These are phyloP conservation scores for Nasturtium officinale DNA, from an alignment of 345 rosid genomes.

Conservation along the genomic window DNA sequence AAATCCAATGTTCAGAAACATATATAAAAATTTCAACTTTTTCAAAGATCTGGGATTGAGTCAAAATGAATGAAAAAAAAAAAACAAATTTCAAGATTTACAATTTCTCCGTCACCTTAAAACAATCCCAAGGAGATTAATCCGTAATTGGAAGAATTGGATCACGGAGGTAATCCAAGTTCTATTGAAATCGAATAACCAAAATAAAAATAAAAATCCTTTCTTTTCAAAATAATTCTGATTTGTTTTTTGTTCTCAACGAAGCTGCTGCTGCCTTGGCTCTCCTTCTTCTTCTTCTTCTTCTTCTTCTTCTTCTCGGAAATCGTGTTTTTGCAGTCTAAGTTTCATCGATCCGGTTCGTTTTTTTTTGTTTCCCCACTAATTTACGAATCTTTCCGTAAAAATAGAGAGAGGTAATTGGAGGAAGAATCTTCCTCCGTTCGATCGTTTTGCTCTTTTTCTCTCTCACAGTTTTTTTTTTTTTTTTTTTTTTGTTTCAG, in stretches of 20 bases:
- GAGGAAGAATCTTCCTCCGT: conserved; percentile 43
- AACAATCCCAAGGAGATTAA: not conserved
- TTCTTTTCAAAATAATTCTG: not conserved
- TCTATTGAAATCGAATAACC: conserved; percentile 8
- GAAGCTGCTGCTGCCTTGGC: conserved; percentile 16
- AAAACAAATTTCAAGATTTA: not conserved
- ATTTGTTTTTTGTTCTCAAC: not conserved
- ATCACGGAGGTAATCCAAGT: conserved; percentile 27
- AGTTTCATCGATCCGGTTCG: conserved; percentile 35
- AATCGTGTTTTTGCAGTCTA: conserved; percentile 40
- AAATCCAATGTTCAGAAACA: not conserved
- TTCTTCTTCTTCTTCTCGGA: conserved; percentile 9
- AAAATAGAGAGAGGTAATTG: conserved; percentile 31
- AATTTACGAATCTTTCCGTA: conserved; percentile 36
- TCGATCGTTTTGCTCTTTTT: conserved; percentile 19
- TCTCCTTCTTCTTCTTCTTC: conserved; percentile 1
- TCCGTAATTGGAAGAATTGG: conserved; percentile 16
- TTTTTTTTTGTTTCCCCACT: not conserved
- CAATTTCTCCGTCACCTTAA: conserved; percentile 26
- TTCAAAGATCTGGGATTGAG: conserved; percentile 32
- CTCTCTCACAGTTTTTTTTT: conserved; percentile 5
- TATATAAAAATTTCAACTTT: not conserved
- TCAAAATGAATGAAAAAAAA: not conserved
- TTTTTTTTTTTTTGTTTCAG: conserved; percentile 1
- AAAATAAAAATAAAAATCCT: not conserved